phyloP scores from a whole-genome alignment of 2,329 filamentous ascomycete genomes.

The Bretziella fagacearum region DNA sequence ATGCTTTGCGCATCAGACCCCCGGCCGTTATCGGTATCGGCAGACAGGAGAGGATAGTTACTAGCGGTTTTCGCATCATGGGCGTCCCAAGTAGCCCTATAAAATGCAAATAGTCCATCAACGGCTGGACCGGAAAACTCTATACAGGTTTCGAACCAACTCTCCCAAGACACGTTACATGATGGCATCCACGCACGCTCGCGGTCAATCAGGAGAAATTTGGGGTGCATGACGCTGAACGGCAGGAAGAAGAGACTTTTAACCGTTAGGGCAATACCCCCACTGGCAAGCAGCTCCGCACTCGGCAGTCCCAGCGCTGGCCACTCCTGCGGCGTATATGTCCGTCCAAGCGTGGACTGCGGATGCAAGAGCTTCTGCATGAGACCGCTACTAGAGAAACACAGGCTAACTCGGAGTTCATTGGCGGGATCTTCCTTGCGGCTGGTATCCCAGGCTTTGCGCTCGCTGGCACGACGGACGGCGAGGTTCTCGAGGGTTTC shows the following conservation, averaged over 20 bases:
- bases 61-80: constrained; percentile 1
- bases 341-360: constrained; percentile 40
- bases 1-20: not conserved
- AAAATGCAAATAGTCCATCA: constrained; percentile 46
- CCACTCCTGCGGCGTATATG: constrained; percentile 46
- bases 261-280: constrained; percentile 48
- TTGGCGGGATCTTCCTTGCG: constrained; percentile 9
- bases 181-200: constrained; percentile 51
- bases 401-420: constrained; percentile 46
- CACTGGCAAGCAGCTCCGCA: constrained; percentile 31
- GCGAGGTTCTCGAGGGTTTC: constrained; percentile 44
- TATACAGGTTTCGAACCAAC: constrained; percentile 70
- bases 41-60: not conserved
- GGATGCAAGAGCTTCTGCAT: constrained; percentile 63
- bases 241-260: constrained; percentile 68
- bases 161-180: constrained; percentile 74
- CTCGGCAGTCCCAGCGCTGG: constrained; percentile 45
- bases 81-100: constrained; percentile 44
- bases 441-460: constrained; percentile 15
- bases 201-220: constrained; percentile 61
- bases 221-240: constrained; percentile 76
- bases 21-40: not conserved
- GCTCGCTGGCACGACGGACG: constrained; percentile 22
- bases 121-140: constrained; percentile 48
- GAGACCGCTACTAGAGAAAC: constrained; percentile 57